Conservation (phyloP, 805 yeast species). For the Yarrowia bubula region DNA sequence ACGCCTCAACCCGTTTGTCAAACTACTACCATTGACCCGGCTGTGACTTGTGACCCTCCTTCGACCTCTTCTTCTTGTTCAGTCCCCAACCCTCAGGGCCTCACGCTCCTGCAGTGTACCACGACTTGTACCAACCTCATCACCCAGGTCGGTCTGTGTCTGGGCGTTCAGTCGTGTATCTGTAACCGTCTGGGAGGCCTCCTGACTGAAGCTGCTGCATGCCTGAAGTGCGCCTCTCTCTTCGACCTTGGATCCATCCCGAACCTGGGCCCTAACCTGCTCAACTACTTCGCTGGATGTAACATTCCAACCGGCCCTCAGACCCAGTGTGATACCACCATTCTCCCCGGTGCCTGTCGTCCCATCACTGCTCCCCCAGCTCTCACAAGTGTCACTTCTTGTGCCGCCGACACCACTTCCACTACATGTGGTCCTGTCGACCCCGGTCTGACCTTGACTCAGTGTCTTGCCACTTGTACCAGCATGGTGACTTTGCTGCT, state of each 20-base stretch:
- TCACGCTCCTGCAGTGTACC: background rate
- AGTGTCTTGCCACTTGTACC: background rate
- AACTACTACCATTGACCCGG: slow-evolving; percentile 5
- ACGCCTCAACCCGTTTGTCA: background rate
- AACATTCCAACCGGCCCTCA: background rate
- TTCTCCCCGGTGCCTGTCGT: slow-evolving; percentile 1
- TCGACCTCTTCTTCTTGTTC: background rate
- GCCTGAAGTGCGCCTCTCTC: background rate
- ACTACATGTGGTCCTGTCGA: background rate
- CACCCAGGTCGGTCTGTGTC: background rate
- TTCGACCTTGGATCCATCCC: background rate
- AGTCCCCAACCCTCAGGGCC: background rate
- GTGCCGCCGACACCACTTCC: background rate
- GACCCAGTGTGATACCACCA: background rate
- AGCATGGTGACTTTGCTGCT: background rate
- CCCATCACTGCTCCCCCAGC: background rate
- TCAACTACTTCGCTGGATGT: background rate
- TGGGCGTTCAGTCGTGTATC: background rate
- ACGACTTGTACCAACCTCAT: background rate
- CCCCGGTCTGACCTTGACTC: background rate
- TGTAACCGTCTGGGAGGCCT: background rate
- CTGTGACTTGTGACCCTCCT: background rate
- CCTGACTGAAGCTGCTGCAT: background rate
- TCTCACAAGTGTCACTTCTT: background rate
- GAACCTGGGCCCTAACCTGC: background rate